A percentile compares a stretch with the other conserved stretches of the same genome.
phyloP scores from a whole-genome alignment of 2,329 filamentous ascomycete species.

The Hymenoscyphus salicellus region DNA sequence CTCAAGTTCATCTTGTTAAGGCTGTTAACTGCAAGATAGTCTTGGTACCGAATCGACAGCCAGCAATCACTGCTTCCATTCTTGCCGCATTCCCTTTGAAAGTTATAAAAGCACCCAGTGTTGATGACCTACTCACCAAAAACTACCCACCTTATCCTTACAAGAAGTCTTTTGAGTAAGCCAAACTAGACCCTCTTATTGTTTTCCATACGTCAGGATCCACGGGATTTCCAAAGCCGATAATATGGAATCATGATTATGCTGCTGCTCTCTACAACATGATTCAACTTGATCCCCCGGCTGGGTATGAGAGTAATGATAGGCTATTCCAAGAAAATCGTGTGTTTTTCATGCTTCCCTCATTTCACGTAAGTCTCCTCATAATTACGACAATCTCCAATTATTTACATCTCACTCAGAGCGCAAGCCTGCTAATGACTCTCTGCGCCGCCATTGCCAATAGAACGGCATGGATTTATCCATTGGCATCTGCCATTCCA shows the following conservation, averaged over 20 bases:
- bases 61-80: neutral
- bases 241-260: slow-evolving; percentile 38
- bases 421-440: neutral
- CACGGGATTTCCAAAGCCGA: slow-evolving; percentile 43
- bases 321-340: neutral
- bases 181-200: slow-evolving; percentile 19
- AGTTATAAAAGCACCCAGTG: slow-evolving; percentile 5
- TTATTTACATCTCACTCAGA: neutral
- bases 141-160: neutral
- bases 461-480: slow-evolving; percentile 7
- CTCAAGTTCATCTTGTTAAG: slow-evolving; percentile 5
- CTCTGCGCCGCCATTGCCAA: slow-evolving; percentile 3
- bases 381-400: neutral
- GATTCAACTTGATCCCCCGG: slow-evolving; percentile 38
- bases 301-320: slow-evolving; percentile 17
- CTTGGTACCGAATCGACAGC: neutral
- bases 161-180: neutral
- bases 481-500: slow-evolving; percentile 4
- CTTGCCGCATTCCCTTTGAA: neutral
- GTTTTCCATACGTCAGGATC: slow-evolving; percentile 43
- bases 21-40: neutral
- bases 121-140: slow-evolving; percentile 8
- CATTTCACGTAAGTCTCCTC: slow-evolving; percentile 12
- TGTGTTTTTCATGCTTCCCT: slow-evolving; percentile 6
- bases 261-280: slow-evolving; percentile 7